phyloP scores from a whole-genome alignment of 148 eudicot genomes.

The Cornus kousa region DNA sequence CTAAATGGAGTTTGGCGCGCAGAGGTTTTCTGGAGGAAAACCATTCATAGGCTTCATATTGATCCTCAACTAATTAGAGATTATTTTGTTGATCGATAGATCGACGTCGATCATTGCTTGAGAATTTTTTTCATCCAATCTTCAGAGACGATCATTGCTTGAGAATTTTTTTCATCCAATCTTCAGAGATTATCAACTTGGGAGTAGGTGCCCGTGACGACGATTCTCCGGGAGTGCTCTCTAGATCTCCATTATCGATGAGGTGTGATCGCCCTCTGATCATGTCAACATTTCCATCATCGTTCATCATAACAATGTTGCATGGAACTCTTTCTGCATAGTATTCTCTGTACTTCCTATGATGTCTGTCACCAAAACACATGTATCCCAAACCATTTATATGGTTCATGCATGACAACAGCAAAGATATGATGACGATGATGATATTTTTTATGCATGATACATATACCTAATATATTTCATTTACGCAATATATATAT shows the following conservation, averaged over 20 bases:
- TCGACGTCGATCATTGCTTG: not conserved
- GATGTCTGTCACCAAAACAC: conserved; percentile 21
- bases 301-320: conserved; percentile 33
- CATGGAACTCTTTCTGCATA: conserved; percentile 31
- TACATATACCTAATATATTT: too few relatives aligned
- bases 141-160: conserved; percentile 4
- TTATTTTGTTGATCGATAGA: not conserved
- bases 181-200: conserved; percentile 1
- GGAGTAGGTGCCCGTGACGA: not conserved
- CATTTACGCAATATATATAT: not conserved
- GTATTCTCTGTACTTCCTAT: conserved; percentile 28
- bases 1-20: not conserved
- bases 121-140: conserved; percentile 16
- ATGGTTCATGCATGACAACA: not conserved
- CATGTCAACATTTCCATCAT: conserved; percentile 29
- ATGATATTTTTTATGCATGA: too few relatives aligned
- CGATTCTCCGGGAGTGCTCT: not conserved
- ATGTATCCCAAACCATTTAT: not conserved
- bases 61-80: too few relatives aligned
- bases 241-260: not conserved
- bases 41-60: too few relatives aligned
- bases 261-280: conserved; percentile 6
- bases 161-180: conserved; percentile 13
- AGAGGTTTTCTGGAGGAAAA: too few relatives aligned
- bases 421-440: too few relatives aligned